Conservation (phyloP, 106 monocot genomes). For the Agapanthus africanus region DNA sequence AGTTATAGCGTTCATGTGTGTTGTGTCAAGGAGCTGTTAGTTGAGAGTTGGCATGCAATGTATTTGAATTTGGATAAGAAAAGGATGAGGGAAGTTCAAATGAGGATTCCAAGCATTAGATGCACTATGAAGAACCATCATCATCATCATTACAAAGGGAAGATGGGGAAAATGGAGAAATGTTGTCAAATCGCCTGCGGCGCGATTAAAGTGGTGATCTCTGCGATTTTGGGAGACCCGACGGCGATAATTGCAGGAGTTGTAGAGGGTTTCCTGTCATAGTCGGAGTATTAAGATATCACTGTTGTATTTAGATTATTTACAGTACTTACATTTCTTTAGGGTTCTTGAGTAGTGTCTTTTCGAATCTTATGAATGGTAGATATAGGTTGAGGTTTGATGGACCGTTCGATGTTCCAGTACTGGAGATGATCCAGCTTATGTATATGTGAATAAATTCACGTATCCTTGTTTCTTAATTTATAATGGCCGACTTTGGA, state of each 20-base stretch:
- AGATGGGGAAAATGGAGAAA: constrained; percentile 20
- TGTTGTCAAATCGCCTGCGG: constrained; percentile 39
- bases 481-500: too few species aligned
- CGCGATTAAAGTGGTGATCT: constrained; percentile 30
- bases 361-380: too few species aligned
- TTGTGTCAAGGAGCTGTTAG: constrained; percentile 50
- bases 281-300: too few species aligned
- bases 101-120: constrained; percentile 31
- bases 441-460: too few species aligned
- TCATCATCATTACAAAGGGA: constrained; percentile 6
- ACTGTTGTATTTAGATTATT: too few species aligned
- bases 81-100: constrained; percentile 12
- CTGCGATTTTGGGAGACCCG: constrained; percentile 51
- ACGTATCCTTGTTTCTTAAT: too few species aligned
- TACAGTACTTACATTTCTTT: too few species aligned
- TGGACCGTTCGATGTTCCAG: too few species aligned
- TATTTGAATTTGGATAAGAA: constrained; percentile 34
- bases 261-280: constrained; percentile 27
- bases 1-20: constrained; percentile 45
- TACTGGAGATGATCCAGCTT: too few species aligned
- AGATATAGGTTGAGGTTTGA: too few species aligned
- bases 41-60: constrained; percentile 50
- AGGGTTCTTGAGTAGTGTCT: too few species aligned
- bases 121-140: constrained; percentile 17
- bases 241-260: constrained; percentile 49